Conservation (phyloP, 495 filamentous ascomycete genomes). For the Hyaloscypha bicolor region DNA sequence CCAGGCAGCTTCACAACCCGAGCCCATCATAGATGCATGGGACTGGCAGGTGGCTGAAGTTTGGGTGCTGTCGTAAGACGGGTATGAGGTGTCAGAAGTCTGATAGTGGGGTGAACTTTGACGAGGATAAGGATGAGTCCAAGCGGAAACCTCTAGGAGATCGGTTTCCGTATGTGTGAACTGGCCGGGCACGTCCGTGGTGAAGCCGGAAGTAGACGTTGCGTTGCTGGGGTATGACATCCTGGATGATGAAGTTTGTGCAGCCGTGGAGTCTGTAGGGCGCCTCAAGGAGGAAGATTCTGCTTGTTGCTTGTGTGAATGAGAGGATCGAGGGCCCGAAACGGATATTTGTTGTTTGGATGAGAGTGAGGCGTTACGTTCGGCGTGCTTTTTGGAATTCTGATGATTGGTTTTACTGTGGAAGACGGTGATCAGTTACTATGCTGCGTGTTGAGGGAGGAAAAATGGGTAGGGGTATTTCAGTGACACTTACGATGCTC, state of each 20-base stretch:
- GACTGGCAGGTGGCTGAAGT: conserved; percentile 6
- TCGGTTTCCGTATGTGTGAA: conserved; percentile 7
- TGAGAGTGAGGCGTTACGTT: conserved; percentile 1
- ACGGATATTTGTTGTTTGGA: conserved; percentile 1
- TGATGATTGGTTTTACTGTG: conserved; percentile 12
- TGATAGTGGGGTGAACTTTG: conserved; percentile 8
- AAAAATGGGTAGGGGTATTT: neutral
- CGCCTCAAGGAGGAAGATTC: neutral
- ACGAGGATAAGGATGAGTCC: conserved; percentile 5
- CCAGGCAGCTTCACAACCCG: conserved; percentile 4
- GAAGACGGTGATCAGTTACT: conserved; percentile 3
- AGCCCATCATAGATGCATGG: conserved; percentile 7
- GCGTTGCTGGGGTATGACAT: neutral
- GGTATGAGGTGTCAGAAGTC: neutral
- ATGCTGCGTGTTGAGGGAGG: neutral
- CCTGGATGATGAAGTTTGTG: conserved; percentile 5
- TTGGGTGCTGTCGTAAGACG: conserved; percentile 5
- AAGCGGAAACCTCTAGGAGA: conserved; percentile 11
- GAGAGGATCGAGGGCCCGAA: neutral
- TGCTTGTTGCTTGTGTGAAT: neutral
- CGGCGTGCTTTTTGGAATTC: conserved; percentile 6
- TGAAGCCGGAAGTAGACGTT: conserved; percentile 4
- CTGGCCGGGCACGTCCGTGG: neutral
- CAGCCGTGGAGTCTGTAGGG: conserved; percentile 14
- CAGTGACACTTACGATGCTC: conserved; percentile 7